Evolutionary conservation across 768 basidiomycete genomes (phyloP).

Genomic region (Nidularia pulvinata): DNA sequence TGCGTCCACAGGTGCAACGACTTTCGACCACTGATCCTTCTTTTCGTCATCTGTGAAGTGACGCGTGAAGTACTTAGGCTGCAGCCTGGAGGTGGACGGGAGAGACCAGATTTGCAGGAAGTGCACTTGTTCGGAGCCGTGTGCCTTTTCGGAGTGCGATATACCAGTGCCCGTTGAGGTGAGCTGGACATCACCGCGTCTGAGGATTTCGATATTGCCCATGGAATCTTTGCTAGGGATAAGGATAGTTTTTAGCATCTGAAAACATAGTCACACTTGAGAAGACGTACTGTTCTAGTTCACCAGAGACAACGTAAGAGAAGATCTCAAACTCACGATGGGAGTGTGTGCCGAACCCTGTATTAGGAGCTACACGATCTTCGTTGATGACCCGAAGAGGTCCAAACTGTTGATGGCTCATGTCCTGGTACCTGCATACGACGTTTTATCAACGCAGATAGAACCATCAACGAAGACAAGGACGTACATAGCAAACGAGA

Average conservation of each 20-base stretch:
- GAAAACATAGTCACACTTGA: background rate
- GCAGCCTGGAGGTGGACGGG: conserved; percentile 41
- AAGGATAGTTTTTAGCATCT: too few relatives aligned
- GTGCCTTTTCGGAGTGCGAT: conserved; percentile 65
- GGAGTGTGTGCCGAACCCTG: conserved; percentile 85
- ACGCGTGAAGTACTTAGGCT: conserved; percentile 86
- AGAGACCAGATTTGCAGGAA: conserved; percentile 56
- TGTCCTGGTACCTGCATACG: conserved; percentile 55
- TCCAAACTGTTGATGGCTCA: conserved; percentile 60
- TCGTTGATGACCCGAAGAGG: conserved; percentile 90
- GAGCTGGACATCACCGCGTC: conserved; percentile 88
- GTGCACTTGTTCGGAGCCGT: conserved; percentile 41
- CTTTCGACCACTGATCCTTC: conserved; percentile 61
- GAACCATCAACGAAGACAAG: conserved; percentile 10
- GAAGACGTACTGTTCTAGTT: conserved; percentile 73
- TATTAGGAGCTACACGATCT: conserved; percentile 73
- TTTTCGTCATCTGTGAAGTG: conserved; percentile 87
- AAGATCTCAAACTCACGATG: conserved; percentile 93
- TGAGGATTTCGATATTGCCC: conserved; percentile 88
- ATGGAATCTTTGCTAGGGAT: conserved; percentile 79
- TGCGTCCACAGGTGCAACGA: conserved; percentile 75
- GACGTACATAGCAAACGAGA: conserved; percentile 71
- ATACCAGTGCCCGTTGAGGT: conserved; percentile 94
- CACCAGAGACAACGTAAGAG: conserved; percentile 79
- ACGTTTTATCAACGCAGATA: background rate